Evolutionary conservation across 805 yeast species (phyloP).

Genomic region (Starmerella bombicola): DNA sequence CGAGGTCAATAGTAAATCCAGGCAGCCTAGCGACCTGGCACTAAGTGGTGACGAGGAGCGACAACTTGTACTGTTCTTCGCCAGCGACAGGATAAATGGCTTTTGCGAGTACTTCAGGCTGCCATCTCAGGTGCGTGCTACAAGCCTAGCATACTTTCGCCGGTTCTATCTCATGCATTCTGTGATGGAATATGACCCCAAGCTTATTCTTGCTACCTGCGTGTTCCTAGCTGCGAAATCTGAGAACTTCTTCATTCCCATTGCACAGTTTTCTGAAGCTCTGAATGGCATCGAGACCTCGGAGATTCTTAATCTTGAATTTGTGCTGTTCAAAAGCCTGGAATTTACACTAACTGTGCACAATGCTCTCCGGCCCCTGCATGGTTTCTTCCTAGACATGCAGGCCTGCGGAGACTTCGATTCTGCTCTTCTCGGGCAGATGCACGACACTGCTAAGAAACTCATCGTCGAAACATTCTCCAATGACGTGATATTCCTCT

Average conservation of each 20-base stretch:
- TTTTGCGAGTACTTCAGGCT: conserved; percentile 62
- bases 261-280: conserved; percentile 61
- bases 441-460: conserved; percentile 58
- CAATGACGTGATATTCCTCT: conserved; percentile 65
- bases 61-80: conserved; percentile 47
- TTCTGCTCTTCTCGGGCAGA: conserved; percentile 44
- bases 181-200: conserved; percentile 82
- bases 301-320: conserved; percentile 68
- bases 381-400: conserved; percentile 86
- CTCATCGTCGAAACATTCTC: conserved; percentile 55
- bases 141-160: conserved; percentile 72
- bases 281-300: conserved; percentile 42
- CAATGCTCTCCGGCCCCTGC: conserved; percentile 80
- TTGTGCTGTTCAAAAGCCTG: conserved; percentile 56
- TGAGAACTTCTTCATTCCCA: conserved; percentile 80
- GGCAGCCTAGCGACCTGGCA: conserved; percentile 29
- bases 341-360: conserved; percentile 73
- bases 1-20: conserved; percentile 35
- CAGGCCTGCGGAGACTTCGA: conserved; percentile 42
- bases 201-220: conserved; percentile 63
- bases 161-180: conserved; percentile 69
- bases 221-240: conserved; percentile 85
- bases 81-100: conserved; percentile 57
- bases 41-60: conserved; percentile 61
- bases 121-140: conserved; percentile 79